Percentiles rank a stretch among this genome's conserved stretches.
Evolutionary conservation across 2,329 filamentous ascomycete genomes (phyloP).

Genomic region (Diaporthe humulicola): DNA sequence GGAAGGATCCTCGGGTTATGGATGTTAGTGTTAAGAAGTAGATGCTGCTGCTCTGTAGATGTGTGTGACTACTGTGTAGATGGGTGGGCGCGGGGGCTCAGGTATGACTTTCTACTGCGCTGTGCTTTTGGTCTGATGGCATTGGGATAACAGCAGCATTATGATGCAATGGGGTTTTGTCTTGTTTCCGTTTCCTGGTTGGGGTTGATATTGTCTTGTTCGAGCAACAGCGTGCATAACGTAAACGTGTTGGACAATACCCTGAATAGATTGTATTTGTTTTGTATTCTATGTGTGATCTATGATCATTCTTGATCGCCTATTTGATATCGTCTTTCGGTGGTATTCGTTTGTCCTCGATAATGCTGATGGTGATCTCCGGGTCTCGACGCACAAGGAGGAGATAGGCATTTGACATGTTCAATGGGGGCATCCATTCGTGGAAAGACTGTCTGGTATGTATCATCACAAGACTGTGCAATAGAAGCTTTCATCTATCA

Average conservation of each 20-base stretch:
- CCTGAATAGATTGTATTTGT: conserved; percentile 27
- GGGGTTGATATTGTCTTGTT: not conserved
- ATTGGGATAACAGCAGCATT: conserved; percentile 11
- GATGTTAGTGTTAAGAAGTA: conserved; percentile 27
- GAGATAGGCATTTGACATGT: too few species aligned
- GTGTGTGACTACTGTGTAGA: not conserved
- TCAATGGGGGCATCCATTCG: too few species aligned
- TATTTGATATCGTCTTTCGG: too few species aligned
- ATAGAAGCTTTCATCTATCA: too few species aligned
- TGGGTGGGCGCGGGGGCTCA: not conserved
- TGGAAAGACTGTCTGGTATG: too few species aligned
- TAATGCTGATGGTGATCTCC: too few species aligned
- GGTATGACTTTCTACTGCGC: not conserved
- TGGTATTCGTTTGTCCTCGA: too few species aligned
- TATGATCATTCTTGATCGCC: not conserved
- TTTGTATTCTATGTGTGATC: not conserved
- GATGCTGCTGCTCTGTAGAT: too few species aligned
- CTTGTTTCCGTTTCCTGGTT: not conserved
- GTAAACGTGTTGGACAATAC: conserved; percentile 27
- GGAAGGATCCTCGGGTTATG: conserved; percentile 18
- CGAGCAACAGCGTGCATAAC: conserved; percentile 1
- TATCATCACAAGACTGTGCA: too few species aligned
- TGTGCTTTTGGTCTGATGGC: not conserved
- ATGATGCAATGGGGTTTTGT: not conserved
- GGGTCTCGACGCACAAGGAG: too few species aligned